Evolutionary conservation across 2,329 filamentous ascomycete species (phyloP).

Genomic region (Penicillium sp.): DNA sequence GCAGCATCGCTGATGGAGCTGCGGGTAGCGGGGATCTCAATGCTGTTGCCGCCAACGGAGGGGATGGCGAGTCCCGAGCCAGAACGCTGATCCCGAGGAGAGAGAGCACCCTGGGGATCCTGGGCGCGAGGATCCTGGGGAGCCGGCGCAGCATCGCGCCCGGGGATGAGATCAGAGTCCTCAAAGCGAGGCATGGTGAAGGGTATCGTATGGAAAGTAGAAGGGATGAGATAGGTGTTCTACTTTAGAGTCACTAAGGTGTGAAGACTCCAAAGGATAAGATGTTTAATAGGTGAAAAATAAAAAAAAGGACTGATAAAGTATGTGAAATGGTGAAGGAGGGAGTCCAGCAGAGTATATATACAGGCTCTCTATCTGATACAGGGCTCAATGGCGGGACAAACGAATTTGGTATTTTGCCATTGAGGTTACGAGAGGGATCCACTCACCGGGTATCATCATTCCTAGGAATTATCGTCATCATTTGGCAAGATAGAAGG

Average conservation of each 20-base stretch:
- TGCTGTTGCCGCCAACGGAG: constrained; percentile 49
- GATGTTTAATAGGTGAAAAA: neutral
- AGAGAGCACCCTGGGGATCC: constrained; percentile 20
- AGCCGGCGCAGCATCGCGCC: constrained; percentile 27
- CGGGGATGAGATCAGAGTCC: constrained; percentile 53
- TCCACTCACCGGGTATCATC: constrained; percentile 32
- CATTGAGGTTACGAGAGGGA: constrained; percentile 19
- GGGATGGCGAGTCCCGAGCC: constrained; percentile 41
- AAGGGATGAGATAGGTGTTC: constrained; percentile 5
- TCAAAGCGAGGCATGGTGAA: constrained; percentile 59
- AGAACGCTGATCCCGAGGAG: constrained; percentile 28
- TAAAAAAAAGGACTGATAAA: constrained; percentile 18
- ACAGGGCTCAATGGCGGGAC: constrained; percentile 13
- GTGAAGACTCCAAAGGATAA: constrained; percentile 11
- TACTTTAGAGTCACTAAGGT: constrained; percentile 13
- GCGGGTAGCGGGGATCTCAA: constrained; percentile 67
- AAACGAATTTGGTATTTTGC: constrained; percentile 16
- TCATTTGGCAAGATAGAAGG: constrained; percentile 22
- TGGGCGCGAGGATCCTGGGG: constrained; percentile 15
- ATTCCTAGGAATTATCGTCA: constrained; percentile 42
- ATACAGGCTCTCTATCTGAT: constrained; percentile 16
- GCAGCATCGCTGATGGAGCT: constrained; percentile 65
- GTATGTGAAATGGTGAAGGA: constrained; percentile 1
- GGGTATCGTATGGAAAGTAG: constrained; percentile 6
- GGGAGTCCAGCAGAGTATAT: constrained; percentile 19